These are phyloP conservation scores for Diaporthe sp. DNA, from an alignment of 2,329 filamentous ascomycete genomes.

Conservation along the genomic window DNA sequence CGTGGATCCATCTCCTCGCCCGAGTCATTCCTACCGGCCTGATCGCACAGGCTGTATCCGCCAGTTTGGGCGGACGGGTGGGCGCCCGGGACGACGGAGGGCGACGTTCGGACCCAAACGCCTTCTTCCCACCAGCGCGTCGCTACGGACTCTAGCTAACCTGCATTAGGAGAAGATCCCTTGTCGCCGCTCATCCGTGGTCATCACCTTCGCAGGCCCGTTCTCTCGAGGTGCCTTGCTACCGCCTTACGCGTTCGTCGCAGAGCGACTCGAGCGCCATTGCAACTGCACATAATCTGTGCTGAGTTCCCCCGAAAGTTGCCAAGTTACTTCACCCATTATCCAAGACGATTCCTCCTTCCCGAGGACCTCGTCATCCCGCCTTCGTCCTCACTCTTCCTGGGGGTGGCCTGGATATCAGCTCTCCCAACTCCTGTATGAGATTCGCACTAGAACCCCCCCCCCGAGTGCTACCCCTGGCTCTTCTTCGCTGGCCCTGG, in stretches of 20 bases:
- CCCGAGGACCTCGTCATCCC: neutral
- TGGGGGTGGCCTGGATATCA: constrained; percentile 23
- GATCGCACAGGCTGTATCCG: constrained; percentile 5
- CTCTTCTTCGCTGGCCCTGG: constrained; percentile 6
- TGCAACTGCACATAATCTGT: neutral
- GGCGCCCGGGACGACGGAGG: neutral
- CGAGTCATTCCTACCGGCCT: neutral
- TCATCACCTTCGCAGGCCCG: neutral
- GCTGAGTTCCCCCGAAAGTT: neutral
- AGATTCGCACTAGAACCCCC: constrained; percentile 6
- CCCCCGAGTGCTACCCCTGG: neutral
- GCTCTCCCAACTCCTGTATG: constrained; percentile 28
- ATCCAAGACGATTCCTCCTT: neutral
- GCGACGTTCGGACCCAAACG: constrained; percentile 14
- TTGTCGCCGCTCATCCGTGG: constrained; percentile 6
- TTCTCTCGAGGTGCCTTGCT: neutral
- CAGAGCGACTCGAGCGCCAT: neutral
- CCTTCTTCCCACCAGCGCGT: constrained; percentile 8
- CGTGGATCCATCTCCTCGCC: neutral
- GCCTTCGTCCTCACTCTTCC: neutral
- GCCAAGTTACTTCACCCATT: neutral
- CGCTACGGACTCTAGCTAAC: constrained; percentile 15
- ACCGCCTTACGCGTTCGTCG: neutral
- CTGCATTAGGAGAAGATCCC: constrained; percentile 10
- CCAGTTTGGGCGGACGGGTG: constrained; percentile 20